phyloP scores from a whole-genome alignment of 257 asterid genomes.

The Solanum arcanum region DNA sequence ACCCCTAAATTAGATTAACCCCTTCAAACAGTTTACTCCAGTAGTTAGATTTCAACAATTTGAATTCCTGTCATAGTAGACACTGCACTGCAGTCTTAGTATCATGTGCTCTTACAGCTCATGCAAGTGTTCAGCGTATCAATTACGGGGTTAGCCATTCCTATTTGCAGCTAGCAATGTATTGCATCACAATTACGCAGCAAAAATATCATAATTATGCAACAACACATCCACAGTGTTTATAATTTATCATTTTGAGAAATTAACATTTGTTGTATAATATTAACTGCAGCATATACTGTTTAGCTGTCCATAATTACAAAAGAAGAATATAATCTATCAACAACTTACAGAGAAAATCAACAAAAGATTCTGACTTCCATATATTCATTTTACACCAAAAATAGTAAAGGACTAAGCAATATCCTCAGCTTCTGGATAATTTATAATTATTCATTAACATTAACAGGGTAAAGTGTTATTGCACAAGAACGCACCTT shows the following conservation, averaged over 20 bases:
- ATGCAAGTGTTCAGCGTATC: not conserved
- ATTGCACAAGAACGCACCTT: slow-evolving; percentile 45
- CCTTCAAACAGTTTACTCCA: not conserved
- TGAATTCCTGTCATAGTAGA: not conserved
- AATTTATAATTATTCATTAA: not conserved
- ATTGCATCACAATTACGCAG: not conserved
- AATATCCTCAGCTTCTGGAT: not conserved
- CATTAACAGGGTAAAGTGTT: not conserved
- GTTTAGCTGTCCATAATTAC: not conserved
- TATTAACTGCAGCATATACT: not conserved
- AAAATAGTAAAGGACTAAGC: not conserved
- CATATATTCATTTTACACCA: not conserved
- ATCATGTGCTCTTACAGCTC: not conserved
- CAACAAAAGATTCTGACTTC: not conserved
- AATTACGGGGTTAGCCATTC: not conserved
- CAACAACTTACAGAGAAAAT: not conserved
- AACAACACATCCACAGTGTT: not conserved
- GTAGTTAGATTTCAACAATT: not conserved
- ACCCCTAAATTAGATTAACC: not conserved
- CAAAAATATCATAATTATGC: not conserved
- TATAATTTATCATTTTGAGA: not conserved
- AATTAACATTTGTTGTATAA: not conserved
- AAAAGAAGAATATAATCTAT: not conserved
- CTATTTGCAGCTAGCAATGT: not conserved
- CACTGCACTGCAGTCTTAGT: not conserved